Evolutionary conservation across 1,284 basidiomycete genomes (phyloP).

Genomic region (Cryptococcus sp.): DNA sequence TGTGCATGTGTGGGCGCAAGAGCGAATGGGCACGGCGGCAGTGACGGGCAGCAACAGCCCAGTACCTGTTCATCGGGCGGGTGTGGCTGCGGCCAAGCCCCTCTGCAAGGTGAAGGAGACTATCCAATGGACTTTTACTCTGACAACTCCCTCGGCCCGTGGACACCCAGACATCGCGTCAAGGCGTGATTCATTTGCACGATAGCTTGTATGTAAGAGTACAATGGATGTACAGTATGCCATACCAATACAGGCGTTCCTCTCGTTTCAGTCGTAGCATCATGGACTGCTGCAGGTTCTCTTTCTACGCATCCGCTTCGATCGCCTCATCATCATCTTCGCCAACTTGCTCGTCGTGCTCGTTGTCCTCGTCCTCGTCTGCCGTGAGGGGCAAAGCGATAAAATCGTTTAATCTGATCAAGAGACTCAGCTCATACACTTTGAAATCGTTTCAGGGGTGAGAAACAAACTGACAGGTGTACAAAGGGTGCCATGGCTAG

Average conservation of each 20-base stretch:
- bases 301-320: background rate
- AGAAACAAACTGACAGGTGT: constrained; percentile 64
- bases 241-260: background rate
- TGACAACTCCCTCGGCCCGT: constrained; percentile 46
- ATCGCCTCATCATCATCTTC: constrained; percentile 11
- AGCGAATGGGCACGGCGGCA: constrained; percentile 36
- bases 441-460: background rate
- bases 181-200: background rate
- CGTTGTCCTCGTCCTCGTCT: constrained; percentile 9
- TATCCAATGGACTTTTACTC: constrained; percentile 99
- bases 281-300: too few relatives aligned
- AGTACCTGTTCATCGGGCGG: background rate
- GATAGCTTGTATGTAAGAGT: background rate
- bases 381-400: constrained; percentile 58
- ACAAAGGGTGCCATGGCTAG: constrained; percentile 71
- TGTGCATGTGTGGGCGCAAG: constrained; percentile 24
- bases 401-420: constrained; percentile 66
- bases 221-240: background rate
- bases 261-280: too few relatives aligned
- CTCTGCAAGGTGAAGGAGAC: constrained; percentile 34
- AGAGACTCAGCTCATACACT: background rate
- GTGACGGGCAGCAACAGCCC: background rate
- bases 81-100: background rate
- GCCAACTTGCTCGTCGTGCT: constrained; percentile 6
- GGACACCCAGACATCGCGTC: constrained; percentile 50